A percentile compares a stretch with the other conserved stretches of the same genome.
Evolutionary conservation across 2,329 filamentous ascomycete genomes (phyloP).

Genomic region (Aspergillus felis): DNA sequence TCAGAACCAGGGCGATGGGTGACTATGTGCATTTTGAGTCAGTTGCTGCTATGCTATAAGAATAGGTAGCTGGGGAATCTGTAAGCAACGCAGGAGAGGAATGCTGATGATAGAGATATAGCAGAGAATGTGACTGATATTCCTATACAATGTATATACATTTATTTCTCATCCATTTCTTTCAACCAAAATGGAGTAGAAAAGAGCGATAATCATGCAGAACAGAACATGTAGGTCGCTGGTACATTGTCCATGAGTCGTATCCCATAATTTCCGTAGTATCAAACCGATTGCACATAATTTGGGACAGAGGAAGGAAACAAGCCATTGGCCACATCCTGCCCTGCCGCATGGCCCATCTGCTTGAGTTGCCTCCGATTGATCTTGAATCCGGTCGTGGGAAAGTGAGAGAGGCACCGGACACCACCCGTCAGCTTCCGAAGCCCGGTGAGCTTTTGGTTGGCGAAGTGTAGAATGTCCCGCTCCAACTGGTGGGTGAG

Average conservation of each 20-base stretch:
- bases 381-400: constrained; percentile 12
- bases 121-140: background rate
- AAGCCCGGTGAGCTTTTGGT: constrained; percentile 8
- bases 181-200: background rate
- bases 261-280: background rate
- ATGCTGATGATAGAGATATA: background rate
- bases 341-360: background rate
- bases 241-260: background rate
- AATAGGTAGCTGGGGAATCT: too few species aligned
- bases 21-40: background rate
- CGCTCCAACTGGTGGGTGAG: background rate
- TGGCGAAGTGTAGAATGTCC: constrained; percentile 8
- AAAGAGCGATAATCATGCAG: background rate
- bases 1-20: too few species aligned
- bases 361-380: constrained; percentile 2
- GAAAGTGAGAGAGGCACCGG: constrained; percentile 9
- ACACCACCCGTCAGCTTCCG: constrained; percentile 11
- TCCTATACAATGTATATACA: background rate
- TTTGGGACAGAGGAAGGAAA: background rate
- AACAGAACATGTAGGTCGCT: background rate
- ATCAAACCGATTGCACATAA: background rate
- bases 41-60: background rate
- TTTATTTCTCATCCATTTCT: background rate
- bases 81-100: background rate
- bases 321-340: background rate